These are phyloP conservation scores for Fusarium sp. DNA, from an alignment of 2,329 filamentous ascomycete species.

Conservation along the genomic window DNA sequence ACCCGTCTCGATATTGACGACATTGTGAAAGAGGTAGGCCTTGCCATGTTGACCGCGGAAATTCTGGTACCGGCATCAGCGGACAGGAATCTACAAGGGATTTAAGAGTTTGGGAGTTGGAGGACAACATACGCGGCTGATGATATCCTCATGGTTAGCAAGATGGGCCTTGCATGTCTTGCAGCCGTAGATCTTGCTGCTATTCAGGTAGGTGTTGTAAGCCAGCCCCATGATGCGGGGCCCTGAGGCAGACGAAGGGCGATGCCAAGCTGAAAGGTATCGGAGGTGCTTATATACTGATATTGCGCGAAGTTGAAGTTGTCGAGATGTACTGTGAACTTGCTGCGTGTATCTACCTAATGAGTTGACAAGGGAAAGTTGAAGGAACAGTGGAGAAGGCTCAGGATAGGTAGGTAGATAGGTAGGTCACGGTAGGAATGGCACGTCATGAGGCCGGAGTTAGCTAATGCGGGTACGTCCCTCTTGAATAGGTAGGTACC, in stretches of 20 bases:
- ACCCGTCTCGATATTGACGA: conserved; percentile 88
- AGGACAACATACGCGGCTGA: conserved; percentile 76
- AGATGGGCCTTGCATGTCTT: conserved; percentile 96
- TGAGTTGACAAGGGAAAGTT: conserved; percentile 10
- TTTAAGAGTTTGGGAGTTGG: background rate
- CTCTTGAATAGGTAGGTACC: background rate
- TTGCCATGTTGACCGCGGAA: conserved; percentile 99
- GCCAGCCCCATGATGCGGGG: conserved; percentile 76
- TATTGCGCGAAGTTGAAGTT: background rate
- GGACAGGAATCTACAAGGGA: background rate
- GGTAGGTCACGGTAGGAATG: background rate
- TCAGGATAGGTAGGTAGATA: background rate
- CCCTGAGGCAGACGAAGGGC: background rate
- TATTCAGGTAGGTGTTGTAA: conserved; percentile 91
- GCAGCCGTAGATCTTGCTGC: conserved; percentile 89
- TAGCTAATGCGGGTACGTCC: conserved; percentile 9
- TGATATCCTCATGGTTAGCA: conserved; percentile 94
- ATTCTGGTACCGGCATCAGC: conserved; percentile 67
- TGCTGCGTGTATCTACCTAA: background rate
- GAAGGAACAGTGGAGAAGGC: conserved; percentile 6
- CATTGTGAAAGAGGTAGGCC: conserved; percentile 92
- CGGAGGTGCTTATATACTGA: background rate
- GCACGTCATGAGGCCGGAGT: conserved; percentile 40
- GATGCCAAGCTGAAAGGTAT: background rate
- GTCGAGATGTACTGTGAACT: background rate